Evolutionary conservation across 306 rosid species (phyloP).

Genomic region (Albizia julibrissin): DNA sequence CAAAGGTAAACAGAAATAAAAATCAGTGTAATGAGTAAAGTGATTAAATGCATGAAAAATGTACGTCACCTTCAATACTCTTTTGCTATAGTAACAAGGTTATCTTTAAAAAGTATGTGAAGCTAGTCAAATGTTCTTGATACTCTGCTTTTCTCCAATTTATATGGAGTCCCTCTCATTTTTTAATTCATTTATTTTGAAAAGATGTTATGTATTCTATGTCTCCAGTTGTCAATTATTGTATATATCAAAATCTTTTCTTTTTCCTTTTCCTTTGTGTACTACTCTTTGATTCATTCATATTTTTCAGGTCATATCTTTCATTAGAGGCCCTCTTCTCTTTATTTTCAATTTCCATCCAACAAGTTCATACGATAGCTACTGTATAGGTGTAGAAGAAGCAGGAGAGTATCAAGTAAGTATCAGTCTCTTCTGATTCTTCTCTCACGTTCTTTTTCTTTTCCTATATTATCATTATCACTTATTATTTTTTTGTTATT

Average conservation of each 20-base stretch:
- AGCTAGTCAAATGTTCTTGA: neutral
- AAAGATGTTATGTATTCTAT: neutral
- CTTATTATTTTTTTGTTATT: neutral
- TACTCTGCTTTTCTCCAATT: slow-evolving; percentile 16
- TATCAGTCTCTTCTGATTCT: slow-evolving; percentile 7
- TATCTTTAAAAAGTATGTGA: neutral
- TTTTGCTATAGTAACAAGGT: neutral
- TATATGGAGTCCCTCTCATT: neutral
- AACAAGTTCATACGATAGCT: slow-evolving; percentile 64
- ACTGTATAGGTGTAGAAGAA: slow-evolving; percentile 82
- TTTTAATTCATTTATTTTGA: slow-evolving; percentile 13
- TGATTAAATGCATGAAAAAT: neutral
- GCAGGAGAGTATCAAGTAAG: slow-evolving; percentile 97
- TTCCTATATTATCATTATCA: neutral
- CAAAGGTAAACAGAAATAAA: neutral
- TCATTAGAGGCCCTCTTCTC: slow-evolving; percentile 82
- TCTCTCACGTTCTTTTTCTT: neutral
- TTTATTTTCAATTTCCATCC: slow-evolving; percentile 93
- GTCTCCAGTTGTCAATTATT: neutral
- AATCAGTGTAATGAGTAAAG: neutral
- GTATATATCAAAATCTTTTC: neutral
- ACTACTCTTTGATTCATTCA: neutral
- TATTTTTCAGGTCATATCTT: slow-evolving; percentile 81
- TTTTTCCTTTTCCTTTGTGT: neutral
- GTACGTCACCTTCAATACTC: neutral